Conservation (phyloP, 2,329 filamentous ascomycete species). For the Harringtonia lauricola region DNA sequence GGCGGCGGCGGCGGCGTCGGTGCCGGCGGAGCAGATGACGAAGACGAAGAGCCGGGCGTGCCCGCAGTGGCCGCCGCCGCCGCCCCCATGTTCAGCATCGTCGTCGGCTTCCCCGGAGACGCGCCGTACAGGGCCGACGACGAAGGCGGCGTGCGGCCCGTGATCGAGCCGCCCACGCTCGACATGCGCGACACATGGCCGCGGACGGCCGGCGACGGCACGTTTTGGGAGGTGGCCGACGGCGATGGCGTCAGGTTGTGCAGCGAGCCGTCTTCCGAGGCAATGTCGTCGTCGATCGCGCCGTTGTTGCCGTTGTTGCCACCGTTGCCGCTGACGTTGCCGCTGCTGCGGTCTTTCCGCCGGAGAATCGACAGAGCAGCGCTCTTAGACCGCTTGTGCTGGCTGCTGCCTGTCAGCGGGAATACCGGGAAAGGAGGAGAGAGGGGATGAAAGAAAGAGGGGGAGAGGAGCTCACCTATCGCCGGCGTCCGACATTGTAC, state of each 20-base stretch:
- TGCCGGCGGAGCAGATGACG: neutral
- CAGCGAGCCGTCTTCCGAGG: conserved; percentile 34
- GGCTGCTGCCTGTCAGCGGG: conserved; percentile 6
- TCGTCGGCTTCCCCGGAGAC: neutral
- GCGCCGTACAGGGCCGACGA: neutral
- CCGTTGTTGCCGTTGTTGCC: conserved; percentile 27
- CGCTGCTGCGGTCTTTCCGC: conserved; percentile 32
- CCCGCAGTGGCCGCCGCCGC: no score
- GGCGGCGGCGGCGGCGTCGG: neutral
- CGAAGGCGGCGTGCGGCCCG: no score
- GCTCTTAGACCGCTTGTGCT: conserved; percentile 44
- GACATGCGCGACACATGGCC: conserved; percentile 38
- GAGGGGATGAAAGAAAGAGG: neutral
- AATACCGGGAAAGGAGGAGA: no score
- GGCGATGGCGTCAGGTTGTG: conserved; percentile 14
- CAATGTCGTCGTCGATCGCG: conserved; percentile 33
- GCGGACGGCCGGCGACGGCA: conserved; percentile 20
- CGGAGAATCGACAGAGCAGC: conserved; percentile 42
- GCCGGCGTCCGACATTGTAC: conserved; percentile 20
- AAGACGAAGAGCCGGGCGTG: no score
- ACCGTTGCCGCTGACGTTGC: conserved; percentile 24
- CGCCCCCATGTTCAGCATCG: neutral
- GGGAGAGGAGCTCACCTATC: conserved; percentile 14
- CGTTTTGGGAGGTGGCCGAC: no score
- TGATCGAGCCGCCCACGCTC: conserved; percentile 21